Evolutionary conservation across 352 stramenopile genomes (phyloP).

Genomic region (Phytophthora palmivora): DNA sequence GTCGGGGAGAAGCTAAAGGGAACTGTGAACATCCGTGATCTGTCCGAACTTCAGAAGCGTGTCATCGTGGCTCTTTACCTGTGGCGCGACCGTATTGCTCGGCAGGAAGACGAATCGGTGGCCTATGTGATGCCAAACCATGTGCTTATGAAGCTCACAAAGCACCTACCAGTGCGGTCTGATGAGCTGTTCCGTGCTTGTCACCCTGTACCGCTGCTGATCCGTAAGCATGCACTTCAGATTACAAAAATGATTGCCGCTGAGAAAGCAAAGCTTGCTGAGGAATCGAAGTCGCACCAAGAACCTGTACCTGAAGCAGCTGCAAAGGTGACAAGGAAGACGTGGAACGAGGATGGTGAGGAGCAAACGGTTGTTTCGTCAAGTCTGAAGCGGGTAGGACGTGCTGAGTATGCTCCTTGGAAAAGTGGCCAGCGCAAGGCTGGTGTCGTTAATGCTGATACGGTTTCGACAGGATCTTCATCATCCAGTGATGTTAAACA

Average conservation of each 20-base stretch:
- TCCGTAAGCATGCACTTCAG: constrained; percentile 80
- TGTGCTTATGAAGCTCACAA: constrained; percentile 85
- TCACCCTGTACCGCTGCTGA: constrained; percentile 76
- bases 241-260: constrained; percentile 70
- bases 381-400: constrained; percentile 45
- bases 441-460: constrained; percentile 17
- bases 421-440: constrained; percentile 65
- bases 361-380: constrained; percentile 30
- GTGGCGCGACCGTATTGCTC: constrained; percentile 82
- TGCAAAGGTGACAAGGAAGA: constrained; percentile 36
- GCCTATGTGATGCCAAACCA: constrained; percentile 87
- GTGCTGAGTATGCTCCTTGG: constrained; percentile 66
- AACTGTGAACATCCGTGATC: constrained; percentile 61
- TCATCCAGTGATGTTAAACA: constrained; percentile 10
- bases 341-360: constrained; percentile 43
- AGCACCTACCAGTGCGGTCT: constrained; percentile 67
- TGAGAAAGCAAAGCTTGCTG: constrained; percentile 56
- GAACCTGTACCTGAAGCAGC: not conserved
- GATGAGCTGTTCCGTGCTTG: constrained; percentile 81
- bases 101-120: constrained; percentile 75
- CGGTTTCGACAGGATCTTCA: constrained; percentile 16
- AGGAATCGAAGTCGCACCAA: constrained; percentile 34
- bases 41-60: constrained; percentile 71
- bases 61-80: constrained; percentile 76
- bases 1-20: constrained; percentile 77